Conservation (phyloP, 345 rosid genomes). For the Ceriops decandra region DNA sequence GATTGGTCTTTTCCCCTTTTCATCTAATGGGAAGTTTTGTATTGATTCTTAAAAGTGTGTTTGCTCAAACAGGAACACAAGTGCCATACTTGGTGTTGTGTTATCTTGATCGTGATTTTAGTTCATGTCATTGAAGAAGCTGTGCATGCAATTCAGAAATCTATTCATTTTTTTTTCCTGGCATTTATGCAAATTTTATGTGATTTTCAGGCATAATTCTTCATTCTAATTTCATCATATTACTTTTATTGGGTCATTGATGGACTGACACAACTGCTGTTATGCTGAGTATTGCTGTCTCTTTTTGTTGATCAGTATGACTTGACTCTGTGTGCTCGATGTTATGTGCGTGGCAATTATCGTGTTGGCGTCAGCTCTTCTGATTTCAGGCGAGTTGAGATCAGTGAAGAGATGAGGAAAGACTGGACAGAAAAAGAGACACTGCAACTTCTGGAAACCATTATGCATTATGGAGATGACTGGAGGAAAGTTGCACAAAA, state of each 20-base stretch:
- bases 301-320: slow-evolving; percentile 47
- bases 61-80: too few relatives aligned
- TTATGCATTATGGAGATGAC: slow-evolving; percentile 77
- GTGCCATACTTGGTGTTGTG: too few relatives aligned
- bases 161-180: too few relatives aligned
- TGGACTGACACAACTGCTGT: background rate
- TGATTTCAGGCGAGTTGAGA: slow-evolving; percentile 83
- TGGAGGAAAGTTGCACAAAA: slow-evolving; percentile 87
- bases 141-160: too few relatives aligned
- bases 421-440: slow-evolving; percentile 87
- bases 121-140: too few relatives aligned
- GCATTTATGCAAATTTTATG: too few relatives aligned
- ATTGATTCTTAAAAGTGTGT: too few relatives aligned
- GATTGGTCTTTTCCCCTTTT: too few relatives aligned
- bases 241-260: background rate
- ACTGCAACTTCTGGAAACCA: slow-evolving; percentile 68
- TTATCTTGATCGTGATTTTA: too few relatives aligned
- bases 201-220: too few relatives aligned
- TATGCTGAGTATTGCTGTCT: background rate
- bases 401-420: slow-evolving; percentile 58
- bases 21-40: too few relatives aligned
- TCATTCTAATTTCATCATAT: background rate
- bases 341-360: slow-evolving; percentile 86
- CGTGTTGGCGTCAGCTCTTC: slow-evolving; percentile 71
- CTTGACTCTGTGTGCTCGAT: slow-evolving; percentile 86